phyloP scores from a whole-genome alignment of 768 basidiomycete genomes.

The Daedaleopsis nitida region DNA sequence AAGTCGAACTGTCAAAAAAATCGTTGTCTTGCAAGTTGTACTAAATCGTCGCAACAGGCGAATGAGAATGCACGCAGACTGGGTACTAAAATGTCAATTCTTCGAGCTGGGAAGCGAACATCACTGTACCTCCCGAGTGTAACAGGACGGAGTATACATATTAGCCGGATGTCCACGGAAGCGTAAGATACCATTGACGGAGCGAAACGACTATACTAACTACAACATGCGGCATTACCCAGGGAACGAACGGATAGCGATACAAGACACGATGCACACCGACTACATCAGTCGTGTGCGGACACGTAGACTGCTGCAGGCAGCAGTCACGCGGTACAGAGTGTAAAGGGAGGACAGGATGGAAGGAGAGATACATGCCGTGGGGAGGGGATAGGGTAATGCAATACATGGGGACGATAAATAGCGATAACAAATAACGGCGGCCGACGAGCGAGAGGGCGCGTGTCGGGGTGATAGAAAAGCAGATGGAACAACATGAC shows the following conservation, averaged over 20 bases:
- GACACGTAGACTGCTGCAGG: no score
- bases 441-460: background rate
- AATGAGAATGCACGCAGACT: no score
- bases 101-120: no score
- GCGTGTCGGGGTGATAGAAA: background rate
- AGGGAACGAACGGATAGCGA: background rate
- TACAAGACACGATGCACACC: background rate
- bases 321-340: background rate
- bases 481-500: background rate
- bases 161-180: background rate
- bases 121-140: no score
- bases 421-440: constrained; percentile 3
- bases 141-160: background rate
- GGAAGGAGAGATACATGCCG: background rate
- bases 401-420: background rate
- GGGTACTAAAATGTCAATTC: no score
- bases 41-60: no score
- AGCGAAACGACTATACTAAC: background rate
- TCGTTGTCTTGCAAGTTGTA: no score
- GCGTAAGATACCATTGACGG: background rate
- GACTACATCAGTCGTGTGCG: background rate
- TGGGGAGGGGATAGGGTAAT: background rate
- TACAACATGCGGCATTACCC: background rate
- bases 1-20: no score
- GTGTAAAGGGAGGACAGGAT: background rate